Base-by-base conservation (phyloP, 257 asterid species). In the Leptodermis oblonga region DNA sequence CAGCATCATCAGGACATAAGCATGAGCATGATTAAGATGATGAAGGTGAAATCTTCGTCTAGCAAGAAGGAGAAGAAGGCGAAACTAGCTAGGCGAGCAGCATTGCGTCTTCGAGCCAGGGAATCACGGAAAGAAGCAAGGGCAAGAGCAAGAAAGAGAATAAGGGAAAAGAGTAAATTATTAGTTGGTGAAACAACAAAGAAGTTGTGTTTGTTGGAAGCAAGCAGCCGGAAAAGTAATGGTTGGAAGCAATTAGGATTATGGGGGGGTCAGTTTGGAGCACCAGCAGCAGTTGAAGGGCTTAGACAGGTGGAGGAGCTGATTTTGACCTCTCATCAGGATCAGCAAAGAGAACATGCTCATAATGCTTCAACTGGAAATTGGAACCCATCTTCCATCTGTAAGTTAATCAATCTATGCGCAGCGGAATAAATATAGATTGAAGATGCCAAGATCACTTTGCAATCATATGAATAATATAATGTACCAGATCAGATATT, bases 131-230 rank as follows among this genome's bases (percentile, higher is more conserved):
- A 26, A 11, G 82, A 54, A 61, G 96, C 96, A 0, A 85, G 97
- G 45, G 92, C 83, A 61, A 78, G 94, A 70, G 97, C 97, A 43
- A 86, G 85, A 76, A 88, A 82, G 77, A 85, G 97, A 73, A 80
- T 92, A 18, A 74, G 78, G 65, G 85, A 82, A 76, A 86, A 88
- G 72, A 86, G 74, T 70, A 77, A 53, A 58, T 11, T n/a, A n/a
- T n/a, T n/a, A n/a, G n/a, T 77, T 67, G 52, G 68, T 31, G 73
- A 76, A 75, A 42, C 71, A 45, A n/a, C n/a, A n/a, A n/a, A n/a
- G n/a, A 60, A 68, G 70, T 56, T 49, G 7, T 9, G 48, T 36
- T 41, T 14, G n/a, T 70, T 2, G n/a, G n/a, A n/a, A n/a, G n/a
- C n/a, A n/a, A n/a, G n/a, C n/a, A n/a, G n/a, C n/a, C n/a, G n/a